Evolutionary conservation across 768 basidiomycete species (phyloP).

Genomic region (Russula dissimulans): DNA sequence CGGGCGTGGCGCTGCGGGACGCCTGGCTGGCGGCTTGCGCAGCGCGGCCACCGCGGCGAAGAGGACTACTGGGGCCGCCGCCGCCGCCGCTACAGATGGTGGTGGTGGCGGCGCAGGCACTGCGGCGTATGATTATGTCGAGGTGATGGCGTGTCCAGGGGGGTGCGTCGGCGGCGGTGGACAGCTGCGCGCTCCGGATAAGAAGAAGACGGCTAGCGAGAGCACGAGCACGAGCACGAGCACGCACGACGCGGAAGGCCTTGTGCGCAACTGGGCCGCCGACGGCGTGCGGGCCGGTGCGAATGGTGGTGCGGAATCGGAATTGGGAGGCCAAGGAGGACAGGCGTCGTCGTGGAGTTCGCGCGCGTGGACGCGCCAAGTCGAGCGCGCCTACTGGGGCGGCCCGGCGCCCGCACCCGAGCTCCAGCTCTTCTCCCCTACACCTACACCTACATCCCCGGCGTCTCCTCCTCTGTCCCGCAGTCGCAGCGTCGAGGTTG

Average conservation of each 20-base stretch:
- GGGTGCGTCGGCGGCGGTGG: conserved; percentile 98
- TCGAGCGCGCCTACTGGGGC: conserved; percentile 80
- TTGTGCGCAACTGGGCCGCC: conserved; percentile 51
- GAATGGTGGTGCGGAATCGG: too few species aligned
- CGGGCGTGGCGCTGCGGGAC: conserved; percentile 59
- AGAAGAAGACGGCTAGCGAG: conserved; percentile 13
- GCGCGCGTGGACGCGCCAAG: conserved; percentile 70
- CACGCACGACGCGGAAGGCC: conserved; percentile 53
- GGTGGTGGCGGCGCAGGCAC: neutral
- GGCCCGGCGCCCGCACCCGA: conserved; percentile 16
- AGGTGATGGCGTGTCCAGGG: conserved; percentile 98
- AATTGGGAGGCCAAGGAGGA: conserved; percentile 20
- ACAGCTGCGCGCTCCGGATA: conserved; percentile 39
- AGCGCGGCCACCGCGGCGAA: conserved; percentile 25
- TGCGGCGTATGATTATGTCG: conserved; percentile 77
- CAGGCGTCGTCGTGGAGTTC: conserved; percentile 58
- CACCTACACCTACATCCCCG: conserved; percentile 23
- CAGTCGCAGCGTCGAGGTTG: too few species aligned
- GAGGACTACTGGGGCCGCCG: neutral
- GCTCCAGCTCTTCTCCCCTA: conserved; percentile 26
- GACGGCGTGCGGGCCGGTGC: conserved; percentile 32
- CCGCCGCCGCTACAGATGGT: too few species aligned
- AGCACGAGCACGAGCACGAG: too few species aligned
- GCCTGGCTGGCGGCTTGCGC: conserved; percentile 27
- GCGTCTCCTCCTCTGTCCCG: too few species aligned